phyloP scores from a whole-genome alignment of 2,329 filamentous ascomycete genomes.

The Chrysoporthe austroafricana region DNA sequence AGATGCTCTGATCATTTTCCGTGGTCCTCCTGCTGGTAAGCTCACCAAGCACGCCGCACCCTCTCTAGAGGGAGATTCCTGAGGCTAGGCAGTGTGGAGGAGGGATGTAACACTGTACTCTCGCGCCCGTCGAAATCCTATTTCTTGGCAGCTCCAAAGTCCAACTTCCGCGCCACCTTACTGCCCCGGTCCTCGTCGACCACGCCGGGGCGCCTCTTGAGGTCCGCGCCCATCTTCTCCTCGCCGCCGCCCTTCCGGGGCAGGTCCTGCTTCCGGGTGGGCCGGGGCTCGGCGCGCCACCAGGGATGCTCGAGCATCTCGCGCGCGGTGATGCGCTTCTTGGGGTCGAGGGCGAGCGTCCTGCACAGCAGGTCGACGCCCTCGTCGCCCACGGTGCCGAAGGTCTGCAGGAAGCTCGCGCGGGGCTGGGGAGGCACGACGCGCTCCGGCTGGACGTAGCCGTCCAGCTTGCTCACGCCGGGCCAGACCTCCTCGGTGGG shows the following conservation, averaged over 20 bases:
- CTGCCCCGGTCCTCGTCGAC: conserved; percentile 69
- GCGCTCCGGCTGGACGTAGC: conserved; percentile 71
- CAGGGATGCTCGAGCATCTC: conserved; percentile 81
- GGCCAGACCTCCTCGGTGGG: conserved; percentile 96
- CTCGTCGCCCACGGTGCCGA: conserved; percentile 77
- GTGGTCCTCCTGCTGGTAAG: not conserved
- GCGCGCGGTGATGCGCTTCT: conserved; percentile 76
- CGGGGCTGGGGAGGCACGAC: conserved; percentile 64
- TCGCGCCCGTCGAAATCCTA: conserved; percentile 23
- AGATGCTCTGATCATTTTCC: not conserved
- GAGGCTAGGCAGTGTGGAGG: not conserved
- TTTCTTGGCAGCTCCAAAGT: conserved; percentile 64
- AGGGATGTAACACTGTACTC: not conserved
- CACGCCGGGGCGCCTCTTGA: conserved; percentile 76
- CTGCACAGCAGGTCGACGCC: conserved; percentile 88
- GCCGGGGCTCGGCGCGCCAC: conserved; percentile 83
- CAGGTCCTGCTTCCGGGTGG: conserved; percentile 79
- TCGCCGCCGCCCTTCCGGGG: conserved; percentile 73
- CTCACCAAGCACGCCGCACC: conserved; percentile 5
- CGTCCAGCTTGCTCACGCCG: conserved; percentile 78
- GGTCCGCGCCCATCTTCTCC: conserved; percentile 78
- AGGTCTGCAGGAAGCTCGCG: conserved; percentile 75
- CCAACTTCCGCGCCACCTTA: conserved; percentile 81
- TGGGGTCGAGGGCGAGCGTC: conserved; percentile 85
- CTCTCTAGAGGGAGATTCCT: not conserved